Conservation (phyloP, 108 stramenopile genomes). For the Cyclotella baltica region DNA sequence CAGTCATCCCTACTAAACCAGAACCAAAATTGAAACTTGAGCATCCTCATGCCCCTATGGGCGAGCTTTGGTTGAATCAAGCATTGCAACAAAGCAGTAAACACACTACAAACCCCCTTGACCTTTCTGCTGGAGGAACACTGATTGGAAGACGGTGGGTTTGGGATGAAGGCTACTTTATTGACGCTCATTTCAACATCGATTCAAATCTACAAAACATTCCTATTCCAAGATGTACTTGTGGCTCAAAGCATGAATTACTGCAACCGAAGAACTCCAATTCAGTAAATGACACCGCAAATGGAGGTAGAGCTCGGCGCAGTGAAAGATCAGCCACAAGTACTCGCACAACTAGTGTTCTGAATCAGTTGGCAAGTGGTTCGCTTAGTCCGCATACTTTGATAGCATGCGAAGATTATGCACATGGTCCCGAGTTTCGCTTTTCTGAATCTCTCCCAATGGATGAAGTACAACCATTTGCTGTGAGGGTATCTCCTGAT, state of each 20-base stretch:
- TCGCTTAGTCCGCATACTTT: constrained; percentile 51
- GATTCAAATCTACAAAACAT: not conserved
- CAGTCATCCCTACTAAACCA: not conserved
- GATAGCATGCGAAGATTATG: constrained; percentile 49
- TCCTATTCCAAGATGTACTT: constrained; percentile 36
- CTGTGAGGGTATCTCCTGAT: constrained; percentile 48
- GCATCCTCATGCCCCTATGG: constrained; percentile 48
- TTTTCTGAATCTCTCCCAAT: constrained; percentile 24
- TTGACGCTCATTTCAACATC: constrained; percentile 29
- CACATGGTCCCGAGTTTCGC: constrained; percentile 45
- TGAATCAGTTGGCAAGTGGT: constrained; percentile 39
- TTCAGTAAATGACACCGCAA: constrained; percentile 12
- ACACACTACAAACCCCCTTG: constrained; percentile 1
- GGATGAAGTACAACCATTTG: constrained; percentile 49
- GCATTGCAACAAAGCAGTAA: constrained; percentile 14
- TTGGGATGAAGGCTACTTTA: constrained; percentile 53
- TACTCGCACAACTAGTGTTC: constrained; percentile 27
- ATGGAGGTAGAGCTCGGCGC: constrained; percentile 18
- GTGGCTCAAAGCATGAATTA: constrained; percentile 28
- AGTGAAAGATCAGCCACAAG: constrained; percentile 40
- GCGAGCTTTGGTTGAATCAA: constrained; percentile 40
- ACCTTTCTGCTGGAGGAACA: constrained; percentile 31
- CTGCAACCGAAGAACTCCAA: not conserved
- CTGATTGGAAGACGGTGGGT: constrained; percentile 45
- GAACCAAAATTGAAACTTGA: not conserved